Percentiles rank a stretch among this genome's conserved stretches.
These are phyloP conservation scores for Pichia terricola DNA, from an alignment of 1,139 yeast genomes.

Conservation along the genomic window DNA sequence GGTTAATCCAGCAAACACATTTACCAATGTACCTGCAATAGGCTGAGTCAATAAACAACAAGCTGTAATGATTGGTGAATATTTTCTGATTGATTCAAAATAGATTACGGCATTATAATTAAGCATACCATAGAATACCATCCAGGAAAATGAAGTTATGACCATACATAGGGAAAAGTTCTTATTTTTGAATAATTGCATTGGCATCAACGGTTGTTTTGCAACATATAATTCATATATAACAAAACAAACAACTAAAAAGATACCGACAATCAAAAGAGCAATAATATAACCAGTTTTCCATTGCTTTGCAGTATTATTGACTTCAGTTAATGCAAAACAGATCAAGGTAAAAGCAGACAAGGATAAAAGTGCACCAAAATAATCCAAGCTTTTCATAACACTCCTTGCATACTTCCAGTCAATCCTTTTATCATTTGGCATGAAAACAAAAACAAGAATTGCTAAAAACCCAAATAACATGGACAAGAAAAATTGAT, in stretches of 20 bases:
- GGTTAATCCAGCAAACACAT: constrained; percentile 33
- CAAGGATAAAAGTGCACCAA: constrained; percentile 31
- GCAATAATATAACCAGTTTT: constrained; percentile 36
- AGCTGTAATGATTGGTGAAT: constrained; percentile 31
- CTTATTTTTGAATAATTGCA: constrained; percentile 29
- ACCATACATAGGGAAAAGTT: constrained; percentile 32
- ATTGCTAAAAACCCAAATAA: constrained; percentile 25
- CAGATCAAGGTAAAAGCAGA: constrained; percentile 32
- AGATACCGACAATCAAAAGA: constrained; percentile 30
- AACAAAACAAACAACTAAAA: constrained; percentile 27
- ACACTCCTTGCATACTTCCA: constrained; percentile 19
- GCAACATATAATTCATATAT: constrained; percentile 32
- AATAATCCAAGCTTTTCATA: constrained; percentile 27
- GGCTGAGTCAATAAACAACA: constrained; percentile 31
- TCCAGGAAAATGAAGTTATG: constrained; percentile 29
- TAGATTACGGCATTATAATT: constrained; percentile 31
- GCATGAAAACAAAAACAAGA: constrained; percentile 25
- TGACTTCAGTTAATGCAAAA: constrained; percentile 34
- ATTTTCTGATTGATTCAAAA: constrained; percentile 30
- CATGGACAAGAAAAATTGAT: constrained; percentile 32
- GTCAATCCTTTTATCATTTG: constrained; percentile 23
- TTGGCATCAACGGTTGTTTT: constrained; percentile 35
- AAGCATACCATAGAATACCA: constrained; percentile 30
- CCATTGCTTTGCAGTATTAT: constrained; percentile 34
- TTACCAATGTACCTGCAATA: constrained; percentile 29